These are phyloP conservation scores for Hemileia vastatrix DNA, from an alignment of 1,284 basidiomycete species.

Conservation along the genomic window DNA sequence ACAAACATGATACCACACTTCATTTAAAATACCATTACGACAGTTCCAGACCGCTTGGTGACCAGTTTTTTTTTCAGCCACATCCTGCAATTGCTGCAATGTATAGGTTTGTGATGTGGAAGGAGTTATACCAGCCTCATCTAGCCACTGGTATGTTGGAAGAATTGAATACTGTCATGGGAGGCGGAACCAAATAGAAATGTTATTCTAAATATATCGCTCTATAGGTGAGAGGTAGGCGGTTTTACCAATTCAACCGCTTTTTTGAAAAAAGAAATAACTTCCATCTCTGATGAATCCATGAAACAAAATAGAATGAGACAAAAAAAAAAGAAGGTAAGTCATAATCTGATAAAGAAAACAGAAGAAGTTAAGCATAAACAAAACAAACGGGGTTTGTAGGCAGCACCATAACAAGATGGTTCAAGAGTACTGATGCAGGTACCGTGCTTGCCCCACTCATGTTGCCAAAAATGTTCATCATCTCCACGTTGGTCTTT, in stretches of 20 bases:
- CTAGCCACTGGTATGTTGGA: slow-evolving; percentile 63
- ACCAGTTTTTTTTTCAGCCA: slow-evolving; percentile 8
- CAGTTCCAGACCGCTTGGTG: slow-evolving; percentile 17
- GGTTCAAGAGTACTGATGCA: slow-evolving; percentile 56
- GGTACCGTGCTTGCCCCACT: slow-evolving; percentile 54
- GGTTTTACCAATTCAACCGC: slow-evolving; percentile 8
- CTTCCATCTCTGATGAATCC: slow-evolving; percentile 10
- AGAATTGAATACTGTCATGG: slow-evolving; percentile 48
- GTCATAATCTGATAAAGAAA: not conserved
- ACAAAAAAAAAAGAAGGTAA: not conserved
- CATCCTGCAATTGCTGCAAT: slow-evolving; percentile 51
- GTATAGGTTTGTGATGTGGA: slow-evolving; percentile 54
- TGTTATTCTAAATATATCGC: not conserved
- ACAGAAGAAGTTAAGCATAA: not conserved
- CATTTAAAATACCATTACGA: slow-evolving; percentile 16
- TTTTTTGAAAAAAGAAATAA: slow-evolving; percentile 16
- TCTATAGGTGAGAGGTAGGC: not conserved
- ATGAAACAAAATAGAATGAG: not conserved
- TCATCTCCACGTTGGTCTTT: slow-evolving; percentile 38
- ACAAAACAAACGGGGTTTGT: slow-evolving; percentile 8
- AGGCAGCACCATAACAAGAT: slow-evolving; percentile 46
- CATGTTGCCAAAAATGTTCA: slow-evolving; percentile 41
- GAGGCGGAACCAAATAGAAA: not conserved
- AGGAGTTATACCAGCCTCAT: slow-evolving; percentile 61
- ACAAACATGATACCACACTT: slow-evolving; percentile 23